Base-by-base conservation (phyloP, 2,329 filamentous ascomycete species). In the Beauveria caledonica region DNA sequence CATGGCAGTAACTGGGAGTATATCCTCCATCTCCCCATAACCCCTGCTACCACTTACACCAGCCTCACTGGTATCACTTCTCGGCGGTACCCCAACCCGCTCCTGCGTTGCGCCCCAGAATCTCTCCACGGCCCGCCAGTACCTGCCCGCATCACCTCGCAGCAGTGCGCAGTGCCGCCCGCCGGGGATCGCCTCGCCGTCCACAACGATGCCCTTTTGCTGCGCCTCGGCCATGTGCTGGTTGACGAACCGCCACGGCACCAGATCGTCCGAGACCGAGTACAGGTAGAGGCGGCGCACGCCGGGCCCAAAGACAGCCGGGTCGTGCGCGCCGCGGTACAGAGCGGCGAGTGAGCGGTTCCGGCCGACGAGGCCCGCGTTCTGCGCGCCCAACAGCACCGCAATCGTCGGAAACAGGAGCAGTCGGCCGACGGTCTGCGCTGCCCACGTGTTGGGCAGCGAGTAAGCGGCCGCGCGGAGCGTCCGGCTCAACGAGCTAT, bases 251-350 rank as follows among this genome's bases (percentile, higher is more conserved):
- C 53, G 53, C 53, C 54, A 61, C 27, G 53, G 48, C 45, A 61
- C 54, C 2, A 58, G 25, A 13, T 17, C 13, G 36, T 61, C 60
- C 27, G 53, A 57, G 15, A 51, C 49, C 33, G 60, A 58, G 29
- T 61, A 61, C 19, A 61, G 48, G 29, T 61, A 61, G 23, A 61
- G n/a, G 33, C 60, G 52, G 36, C 46, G 49, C 10, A 45, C 53
- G 13, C 17, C 29, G 3, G 11, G 33, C 7, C 60, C 60, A 44
- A 61, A 58, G 15, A 58, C 27, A 17, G 2, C 19, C 42, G 53
- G 53, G 23, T 58, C 49, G 50, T 62, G 36, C 25, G 49, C 49
- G 15, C 42, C 54, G 33, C 40, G 54, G n/a, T 53, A 48, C 17
- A 62, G n/a, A 36, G 46, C 60, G 21, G 19, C 49, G 29, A 58